Evolutionary conservation across 202 grass and related monocot species (phyloP).

Genomic region (Alloteropsis angusta): DNA sequence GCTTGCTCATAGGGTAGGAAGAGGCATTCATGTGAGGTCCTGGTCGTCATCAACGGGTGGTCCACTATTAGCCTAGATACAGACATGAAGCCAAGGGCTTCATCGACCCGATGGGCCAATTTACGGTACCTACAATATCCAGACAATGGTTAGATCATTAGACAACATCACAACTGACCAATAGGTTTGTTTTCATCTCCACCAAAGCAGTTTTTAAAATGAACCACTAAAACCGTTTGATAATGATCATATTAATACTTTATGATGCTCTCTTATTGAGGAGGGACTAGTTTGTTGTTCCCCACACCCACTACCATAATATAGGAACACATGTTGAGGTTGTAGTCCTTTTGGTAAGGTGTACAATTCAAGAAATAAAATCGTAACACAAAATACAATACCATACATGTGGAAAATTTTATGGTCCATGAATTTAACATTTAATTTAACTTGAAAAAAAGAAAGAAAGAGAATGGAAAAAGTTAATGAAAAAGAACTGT

Average conservation of each 20-base stretch:
- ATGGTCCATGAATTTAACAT: neutral
- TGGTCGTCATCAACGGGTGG: conserved; percentile 46
- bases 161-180: neutral
- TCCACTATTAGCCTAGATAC: conserved; percentile 46
- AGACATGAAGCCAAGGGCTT: conserved; percentile 59
- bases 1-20: conserved; percentile 66
- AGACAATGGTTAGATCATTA: neutral
- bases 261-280: neutral
- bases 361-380: neutral
- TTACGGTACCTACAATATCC: conserved; percentile 38
- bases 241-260: neutral
- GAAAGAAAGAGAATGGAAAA: neutral
- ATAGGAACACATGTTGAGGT: neutral
- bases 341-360: neutral
- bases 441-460: neutral
- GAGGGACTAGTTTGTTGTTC: neutral
- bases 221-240: neutral
- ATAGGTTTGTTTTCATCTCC: neutral
- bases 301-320: neutral
- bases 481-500: neutral
- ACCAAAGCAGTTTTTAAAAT: neutral
- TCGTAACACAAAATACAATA: no score
- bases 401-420: neutral
- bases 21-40: conserved; percentile 65
- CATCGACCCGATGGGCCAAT: conserved; percentile 60